Evolutionary conservation across 2,329 filamentous ascomycete genomes (phyloP).

Genomic region (Microdochium nivale): DNA sequence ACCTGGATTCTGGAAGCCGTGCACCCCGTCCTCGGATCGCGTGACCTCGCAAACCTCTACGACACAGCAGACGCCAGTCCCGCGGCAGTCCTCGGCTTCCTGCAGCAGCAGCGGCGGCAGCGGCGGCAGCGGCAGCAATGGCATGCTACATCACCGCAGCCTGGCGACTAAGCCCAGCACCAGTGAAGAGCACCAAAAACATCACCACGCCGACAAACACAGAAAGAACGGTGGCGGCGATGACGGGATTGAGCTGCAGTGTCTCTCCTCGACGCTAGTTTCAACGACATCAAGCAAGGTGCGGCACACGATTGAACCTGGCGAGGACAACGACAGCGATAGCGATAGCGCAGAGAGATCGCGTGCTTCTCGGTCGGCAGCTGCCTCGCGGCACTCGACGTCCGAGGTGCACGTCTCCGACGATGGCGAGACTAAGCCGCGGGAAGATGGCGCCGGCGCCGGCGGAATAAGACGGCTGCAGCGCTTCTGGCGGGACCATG

Average conservation of each 20-base stretch:
- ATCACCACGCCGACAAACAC: neutral
- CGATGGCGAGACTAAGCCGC: neutral
- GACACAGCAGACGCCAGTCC: too few relatives aligned
- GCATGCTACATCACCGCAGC: too few relatives aligned
- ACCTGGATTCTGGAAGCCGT: too few relatives aligned
- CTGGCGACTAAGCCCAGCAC: too few relatives aligned
- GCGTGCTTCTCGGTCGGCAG: neutral
- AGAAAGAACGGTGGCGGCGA: neutral
- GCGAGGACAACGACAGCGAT: neutral
- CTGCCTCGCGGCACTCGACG: neutral
- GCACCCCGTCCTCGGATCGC: too few relatives aligned
- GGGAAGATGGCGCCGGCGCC: too few relatives aligned
- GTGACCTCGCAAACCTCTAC: too few relatives aligned
- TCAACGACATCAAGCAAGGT: neutral
- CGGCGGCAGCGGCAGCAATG: too few relatives aligned
- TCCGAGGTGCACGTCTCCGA: neutral
- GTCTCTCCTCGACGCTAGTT: neutral
- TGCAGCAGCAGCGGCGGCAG: too few relatives aligned
- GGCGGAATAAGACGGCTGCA: neutral
- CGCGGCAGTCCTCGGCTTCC: too few relatives aligned
- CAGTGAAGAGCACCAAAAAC: neutral
- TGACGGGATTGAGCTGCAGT: neutral
- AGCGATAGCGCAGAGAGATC: neutral
- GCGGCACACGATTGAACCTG: neutral
- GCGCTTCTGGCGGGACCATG: neutral